phyloP scores from a whole-genome alignment of 1,284 basidiomycete species.

The Leccinum fuscescens region DNA sequence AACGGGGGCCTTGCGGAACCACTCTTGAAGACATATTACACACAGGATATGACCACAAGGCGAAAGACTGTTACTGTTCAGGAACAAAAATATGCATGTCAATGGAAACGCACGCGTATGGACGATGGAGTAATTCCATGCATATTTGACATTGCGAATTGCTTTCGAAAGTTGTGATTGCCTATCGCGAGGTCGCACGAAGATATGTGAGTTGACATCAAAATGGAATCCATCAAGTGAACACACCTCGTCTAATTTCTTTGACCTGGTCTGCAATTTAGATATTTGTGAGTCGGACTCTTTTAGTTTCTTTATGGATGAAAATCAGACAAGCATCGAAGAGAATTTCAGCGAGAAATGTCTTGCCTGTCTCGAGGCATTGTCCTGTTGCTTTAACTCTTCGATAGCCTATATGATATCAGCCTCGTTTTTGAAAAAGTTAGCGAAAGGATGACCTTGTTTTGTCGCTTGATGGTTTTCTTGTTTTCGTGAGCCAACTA shows the following conservation, averaged over 20 bases:
- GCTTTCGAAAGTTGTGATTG: constrained; percentile 53
- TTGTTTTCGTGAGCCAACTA: constrained; percentile 47
- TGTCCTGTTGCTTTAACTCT: constrained; percentile 29
- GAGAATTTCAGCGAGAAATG: too few relatives aligned
- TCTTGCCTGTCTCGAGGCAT: constrained; percentile 20
- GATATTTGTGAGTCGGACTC: constrained; percentile 49
- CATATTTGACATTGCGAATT: constrained; percentile 72
- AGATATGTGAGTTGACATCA: neutral
- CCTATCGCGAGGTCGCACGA: constrained; percentile 32
- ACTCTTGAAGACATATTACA: constrained; percentile 64
- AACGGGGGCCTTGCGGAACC: constrained; percentile 68
- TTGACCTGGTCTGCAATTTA: constrained; percentile 45
- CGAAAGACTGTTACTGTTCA: constrained; percentile 46
- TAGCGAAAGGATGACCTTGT: constrained; percentile 43
- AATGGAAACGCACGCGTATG: constrained; percentile 54
- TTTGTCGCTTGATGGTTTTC: constrained; percentile 55
- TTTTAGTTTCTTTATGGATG: constrained; percentile 41
- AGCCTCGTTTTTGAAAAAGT: neutral
- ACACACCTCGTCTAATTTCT: constrained; percentile 56
- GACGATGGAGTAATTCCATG: constrained; percentile 62
- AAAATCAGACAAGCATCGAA: neutral
- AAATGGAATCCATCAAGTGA: neutral
- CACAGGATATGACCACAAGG: constrained; percentile 75
- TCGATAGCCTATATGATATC: constrained; percentile 29
- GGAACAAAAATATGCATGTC: neutral